Conservation (phyloP, 257 asterid species). For the Catharanthus roseus region DNA sequence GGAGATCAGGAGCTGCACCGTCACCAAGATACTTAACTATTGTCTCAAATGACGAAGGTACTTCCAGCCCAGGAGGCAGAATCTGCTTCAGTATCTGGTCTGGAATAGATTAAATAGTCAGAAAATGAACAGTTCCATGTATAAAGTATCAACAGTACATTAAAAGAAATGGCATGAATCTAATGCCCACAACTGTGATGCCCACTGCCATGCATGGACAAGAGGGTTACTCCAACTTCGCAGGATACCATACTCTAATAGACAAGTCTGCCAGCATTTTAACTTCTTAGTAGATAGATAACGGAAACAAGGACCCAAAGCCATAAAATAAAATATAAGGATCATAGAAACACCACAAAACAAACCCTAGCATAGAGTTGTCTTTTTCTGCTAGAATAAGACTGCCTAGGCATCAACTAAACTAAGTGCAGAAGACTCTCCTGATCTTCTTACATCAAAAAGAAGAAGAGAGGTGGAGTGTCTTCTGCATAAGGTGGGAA, state of each 20-base stretch:
- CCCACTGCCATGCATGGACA: neutral
- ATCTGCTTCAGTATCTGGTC: conserved; percentile 87
- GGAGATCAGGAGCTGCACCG: conserved; percentile 5
- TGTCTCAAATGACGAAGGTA: conserved; percentile 96
- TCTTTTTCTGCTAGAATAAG: neutral
- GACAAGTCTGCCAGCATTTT: neutral
- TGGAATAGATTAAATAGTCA: conserved; percentile 34
- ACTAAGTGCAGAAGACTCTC: conserved; percentile 4
- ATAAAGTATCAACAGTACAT: neutral
- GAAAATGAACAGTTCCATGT: neutral
- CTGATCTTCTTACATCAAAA: neutral
- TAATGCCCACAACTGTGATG: neutral
- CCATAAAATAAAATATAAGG: neutral
- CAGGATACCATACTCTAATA: neutral
- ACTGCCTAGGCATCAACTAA: neutral
- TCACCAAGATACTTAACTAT: conserved; percentile 70
- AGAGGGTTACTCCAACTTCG: neutral
- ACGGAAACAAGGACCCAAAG: neutral
- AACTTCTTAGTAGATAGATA: neutral
- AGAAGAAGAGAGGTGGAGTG: neutral
- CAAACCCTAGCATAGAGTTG: neutral
- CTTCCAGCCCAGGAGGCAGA: conserved; percentile 73
- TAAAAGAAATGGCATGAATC: neutral
- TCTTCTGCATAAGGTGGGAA: neutral
- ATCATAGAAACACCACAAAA: neutral